These are phyloP conservation scores for Neoboletus magnificus DNA, from an alignment of 768 basidiomycete genomes.

Conservation along the genomic window DNA sequence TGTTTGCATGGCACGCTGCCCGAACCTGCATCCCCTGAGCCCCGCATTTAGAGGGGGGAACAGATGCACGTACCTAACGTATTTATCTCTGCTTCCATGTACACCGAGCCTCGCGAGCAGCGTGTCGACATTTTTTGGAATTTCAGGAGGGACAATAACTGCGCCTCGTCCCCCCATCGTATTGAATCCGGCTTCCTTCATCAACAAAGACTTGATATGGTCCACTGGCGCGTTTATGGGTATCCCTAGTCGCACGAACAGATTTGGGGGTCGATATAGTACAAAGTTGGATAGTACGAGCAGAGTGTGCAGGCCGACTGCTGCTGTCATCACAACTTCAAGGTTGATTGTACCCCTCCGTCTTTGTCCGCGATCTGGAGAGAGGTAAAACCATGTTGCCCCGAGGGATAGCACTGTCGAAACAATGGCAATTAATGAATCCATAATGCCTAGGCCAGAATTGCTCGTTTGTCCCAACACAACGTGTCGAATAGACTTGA, in stretches of 20 bases:
- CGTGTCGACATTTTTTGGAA: slow-evolving; percentile 48
- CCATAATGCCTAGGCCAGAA: background rate
- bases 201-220: slow-evolving; percentile 44
- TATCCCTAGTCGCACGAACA: slow-evolving; percentile 55
- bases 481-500: background rate
- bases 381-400: slow-evolving; percentile 17
- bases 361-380: slow-evolving; percentile 4
- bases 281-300: slow-evolving; percentile 15
- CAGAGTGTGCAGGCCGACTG: slow-evolving; percentile 14
- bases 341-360: background rate
- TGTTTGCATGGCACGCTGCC: slow-evolving; percentile 58
- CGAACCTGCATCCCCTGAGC: slow-evolving; percentile 47
- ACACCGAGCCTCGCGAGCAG: slow-evolving; percentile 55
- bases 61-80: slow-evolving; percentile 49
- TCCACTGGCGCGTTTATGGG: slow-evolving; percentile 56
- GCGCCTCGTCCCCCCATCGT: slow-evolving; percentile 14
- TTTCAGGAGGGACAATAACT: slow-evolving; percentile 14
- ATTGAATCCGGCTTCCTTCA: slow-evolving; percentile 40
- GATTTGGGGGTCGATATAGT: slow-evolving; percentile 49
- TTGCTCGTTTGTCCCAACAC: background rate
- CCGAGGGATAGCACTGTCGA: slow-evolving; percentile 19
- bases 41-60: background rate
- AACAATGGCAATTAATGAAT: background rate
- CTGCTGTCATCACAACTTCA: slow-evolving; percentile 11
- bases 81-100: slow-evolving; percentile 55